Conservation (phyloP, 1,139 yeast species). For the Suhomyces maxii region DNA sequence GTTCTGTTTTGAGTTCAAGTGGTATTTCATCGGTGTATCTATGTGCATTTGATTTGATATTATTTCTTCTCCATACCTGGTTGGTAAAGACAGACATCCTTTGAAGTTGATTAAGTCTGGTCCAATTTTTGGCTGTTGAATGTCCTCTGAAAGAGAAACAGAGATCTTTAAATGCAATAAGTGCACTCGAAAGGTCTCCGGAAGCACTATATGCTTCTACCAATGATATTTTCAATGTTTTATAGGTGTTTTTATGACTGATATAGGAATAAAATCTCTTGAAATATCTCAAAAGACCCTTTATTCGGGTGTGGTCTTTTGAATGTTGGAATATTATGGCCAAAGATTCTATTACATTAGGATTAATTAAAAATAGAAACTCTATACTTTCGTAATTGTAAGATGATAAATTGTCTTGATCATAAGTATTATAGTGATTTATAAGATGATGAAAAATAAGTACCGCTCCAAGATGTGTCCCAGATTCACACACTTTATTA, state of each 20-base stretch:
- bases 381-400: conserved; percentile 19
- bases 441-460: conserved; percentile 39
- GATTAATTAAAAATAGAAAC: conserved; percentile 36
- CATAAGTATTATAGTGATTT: conserved; percentile 25
- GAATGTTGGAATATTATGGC: conserved; percentile 31
- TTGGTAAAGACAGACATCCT: conserved; percentile 20
- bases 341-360: conserved; percentile 25
- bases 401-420: conserved; percentile 18
- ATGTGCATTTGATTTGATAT: conserved; percentile 21
- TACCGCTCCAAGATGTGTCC: conserved; percentile 35
- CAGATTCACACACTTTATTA: conserved; percentile 24
- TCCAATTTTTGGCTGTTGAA: conserved; percentile 10
- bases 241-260: conserved; percentile 30
- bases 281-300: conserved; percentile 37
- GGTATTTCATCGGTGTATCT: conserved; percentile 9
- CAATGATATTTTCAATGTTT: conserved; percentile 25
- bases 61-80: conserved; percentile 27
- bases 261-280: conserved; percentile 40
- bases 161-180: conserved; percentile 27
- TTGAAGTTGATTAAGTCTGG: conserved; percentile 9
- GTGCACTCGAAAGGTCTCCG: conserved; percentile 25
- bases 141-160: conserved; percentile 21
- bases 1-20: conserved; percentile 13
- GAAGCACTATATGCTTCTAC: conserved; percentile 35
- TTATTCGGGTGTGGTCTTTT: conserved; percentile 26